Base-by-base conservation (phyloP, 306 rosid species). In the Quillaja saponaria region DNA sequence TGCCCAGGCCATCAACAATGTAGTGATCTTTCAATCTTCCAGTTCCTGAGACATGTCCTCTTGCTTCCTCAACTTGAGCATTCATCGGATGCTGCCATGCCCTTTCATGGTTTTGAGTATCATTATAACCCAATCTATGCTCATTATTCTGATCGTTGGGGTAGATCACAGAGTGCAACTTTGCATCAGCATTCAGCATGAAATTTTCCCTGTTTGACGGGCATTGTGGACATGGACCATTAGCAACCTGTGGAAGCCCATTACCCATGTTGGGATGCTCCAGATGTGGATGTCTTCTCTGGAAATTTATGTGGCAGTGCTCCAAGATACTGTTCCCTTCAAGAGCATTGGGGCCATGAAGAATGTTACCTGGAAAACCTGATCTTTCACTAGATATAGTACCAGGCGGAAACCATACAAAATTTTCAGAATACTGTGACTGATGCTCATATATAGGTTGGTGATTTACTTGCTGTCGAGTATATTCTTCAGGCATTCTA, bases 301-400 rank as follows among this genome's bases (percentile, higher is more conserved):
- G 99, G 65, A 83, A 94, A 81, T 64, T 59, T 78, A 78, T 68
- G 31, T 84, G 83, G 58, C 95, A 85, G 28, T 83, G 84, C 71
- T 94, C 99, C 61, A 88, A 83, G 46, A 84, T 72, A 75, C 70
- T 78, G 64, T 69, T 89, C 62, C 91, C 99, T 70, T 94, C 99
- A 17, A 69, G 18, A 58, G 58, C 86, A 75, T 73, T 85, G 18
- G 76, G 68, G 39, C 86, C 71, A 41, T 83, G 87, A 67, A 83
- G 60, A 69, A 83, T 44, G 56, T 85, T 87, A 64, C 88, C 85
- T 0, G 95, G 82, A 78, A 87, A 94, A 69, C 77, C 85, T 0
- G 84, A 68, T 77, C 81, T 89, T 64, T 94, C 99, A 68, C 71
- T 71, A 14, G 86, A 63, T 16, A 75, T 50, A 20, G 77, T 70